Evolutionary conservation across 768 basidiomycete genomes (phyloP).

Genomic region (Boletus sp.): DNA sequence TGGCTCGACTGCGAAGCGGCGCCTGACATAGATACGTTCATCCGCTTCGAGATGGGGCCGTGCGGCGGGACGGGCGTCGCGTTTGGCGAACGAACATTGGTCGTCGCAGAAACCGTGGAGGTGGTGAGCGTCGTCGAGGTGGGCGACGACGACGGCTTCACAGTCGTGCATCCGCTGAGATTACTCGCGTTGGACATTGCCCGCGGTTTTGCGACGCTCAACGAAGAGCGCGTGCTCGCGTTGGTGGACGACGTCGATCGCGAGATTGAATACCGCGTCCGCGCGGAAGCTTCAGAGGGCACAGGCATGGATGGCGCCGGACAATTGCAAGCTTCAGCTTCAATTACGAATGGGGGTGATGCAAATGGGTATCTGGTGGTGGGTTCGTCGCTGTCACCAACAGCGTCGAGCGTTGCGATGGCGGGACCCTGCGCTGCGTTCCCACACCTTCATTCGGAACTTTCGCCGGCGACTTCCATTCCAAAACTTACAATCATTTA

Average conservation of each 20-base stretch:
- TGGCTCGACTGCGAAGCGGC: conserved; percentile 34
- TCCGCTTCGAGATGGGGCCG: conserved; percentile 34
- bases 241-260: conserved; percentile 33
- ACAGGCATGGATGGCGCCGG: conserved; percentile 23
- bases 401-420: conserved; percentile 14
- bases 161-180: conserved; percentile 49
- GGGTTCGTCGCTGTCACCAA: conserved; percentile 17
- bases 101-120: conserved; percentile 23
- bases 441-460: conserved; percentile 13
- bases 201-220: conserved; percentile 49
- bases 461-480: no score
- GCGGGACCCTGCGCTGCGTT: conserved; percentile 9
- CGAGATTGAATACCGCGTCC: conserved; percentile 38
- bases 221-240: conserved; percentile 38
- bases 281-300: conserved; percentile 57
- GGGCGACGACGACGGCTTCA: conserved; percentile 36
- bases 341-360: background rate
- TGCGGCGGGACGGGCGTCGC: conserved; percentile 46
- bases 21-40: conserved; percentile 39
- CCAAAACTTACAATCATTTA: no score
- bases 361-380: conserved; percentile 18
- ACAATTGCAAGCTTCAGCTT: background rate
- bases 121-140: conserved; percentile 28
- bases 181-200: conserved; percentile 51
- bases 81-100: conserved; percentile 44